Base-by-base conservation (phyloP, 768 basidiomycete genomes). In the Trametes meyenii region DNA sequence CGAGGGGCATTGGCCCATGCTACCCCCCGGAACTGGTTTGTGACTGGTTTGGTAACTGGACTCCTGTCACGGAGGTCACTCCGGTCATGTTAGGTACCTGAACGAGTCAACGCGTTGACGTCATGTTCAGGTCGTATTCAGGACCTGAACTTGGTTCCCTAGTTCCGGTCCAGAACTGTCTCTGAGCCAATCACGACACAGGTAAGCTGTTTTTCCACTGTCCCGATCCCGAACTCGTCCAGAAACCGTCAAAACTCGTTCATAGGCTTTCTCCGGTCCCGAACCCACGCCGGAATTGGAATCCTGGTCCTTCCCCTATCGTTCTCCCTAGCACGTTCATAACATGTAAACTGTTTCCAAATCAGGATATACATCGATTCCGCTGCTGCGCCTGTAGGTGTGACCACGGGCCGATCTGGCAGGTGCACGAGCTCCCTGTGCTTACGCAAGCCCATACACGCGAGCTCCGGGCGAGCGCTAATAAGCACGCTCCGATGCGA, bases 1-100 rank as follows among this genome's bases (percentile, higher is more conserved):
- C 46, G 46, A 49, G 46, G 46, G 46, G 46, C 46, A 49, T 49
- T 26, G 46, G 46, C 46, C 46, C 12, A 49, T 49, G 46, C 19
- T 29, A 3, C 46, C 23, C 46, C 7, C 46, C 24, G 46, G 46
- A 49, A 49, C 24, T 14, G 46, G 46, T 14, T 29, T 29, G 46
- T 49, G 46, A 49, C 46, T 11, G 5, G 24, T 11, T 3, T 14
- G 24, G 46, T 2, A 49, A 49, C 46, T 49, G 46, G 46, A 49
- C 46, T 49, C 46, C 46, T 49, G 46, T 49, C 46, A 49, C 46
- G 8, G 46, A 10, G 26, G 24, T 49, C 24, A 29, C 46, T 49
- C 46, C 23, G 6, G 24, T 8, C 2, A 26, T 49, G 24, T 49
- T 10, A 23, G 5, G 46, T 10, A 5, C 23, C 46, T 11, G 46